Base-by-base conservation (phyloP, 2,329 filamentous ascomycete genomes). In the Claviceps capensis region DNA sequence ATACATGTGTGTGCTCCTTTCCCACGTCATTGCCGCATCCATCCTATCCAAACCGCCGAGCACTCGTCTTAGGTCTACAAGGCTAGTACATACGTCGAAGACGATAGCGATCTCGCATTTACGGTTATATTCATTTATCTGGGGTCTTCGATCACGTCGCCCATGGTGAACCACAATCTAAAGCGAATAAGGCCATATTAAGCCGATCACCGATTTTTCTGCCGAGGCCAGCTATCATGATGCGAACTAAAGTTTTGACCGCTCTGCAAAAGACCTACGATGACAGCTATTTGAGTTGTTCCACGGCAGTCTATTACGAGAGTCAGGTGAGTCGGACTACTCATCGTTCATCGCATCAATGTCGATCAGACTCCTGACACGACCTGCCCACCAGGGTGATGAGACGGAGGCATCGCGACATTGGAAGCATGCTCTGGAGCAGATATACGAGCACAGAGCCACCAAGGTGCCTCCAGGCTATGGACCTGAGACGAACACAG, bases 221-320 rank as follows among this genome's bases (percentile, higher is more conserved):
- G 40, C 40, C 45, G 41, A 45, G 2, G 47, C 36, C 8, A 52
- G 57, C 57, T 67, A 70, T 62, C 59, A 79, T 80, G 77, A 73
- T 75, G 65, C 72, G 71, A 61, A 76, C 69, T 64, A 75, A 69
- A 63, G 68, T 68, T 56, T 76, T 82, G 64, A 82, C 85, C 68
- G 82, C 82, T 56, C 81, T 96, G 67, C 91, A 97, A 72, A 96
- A 95, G 78, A 95, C 89, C 52, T 97, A 97, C 71, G 91, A 97
- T 72, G 89, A 97, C 68, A 90, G 86, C 68, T 96, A 95, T 70
- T 72, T 96, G 61, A 89, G 85, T 64, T 96, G 90, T 70, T 96
- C 90, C 14, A 97, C 90, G 1, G 91, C 91, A 41, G 87, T 95
- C 50, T 96, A 95, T 71, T 96, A 95, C 67, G 93, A 98, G 72